phyloP scores from a whole-genome alignment of 2,329 filamentous ascomycete species.

The Colletotrichum orchidophilum region DNA sequence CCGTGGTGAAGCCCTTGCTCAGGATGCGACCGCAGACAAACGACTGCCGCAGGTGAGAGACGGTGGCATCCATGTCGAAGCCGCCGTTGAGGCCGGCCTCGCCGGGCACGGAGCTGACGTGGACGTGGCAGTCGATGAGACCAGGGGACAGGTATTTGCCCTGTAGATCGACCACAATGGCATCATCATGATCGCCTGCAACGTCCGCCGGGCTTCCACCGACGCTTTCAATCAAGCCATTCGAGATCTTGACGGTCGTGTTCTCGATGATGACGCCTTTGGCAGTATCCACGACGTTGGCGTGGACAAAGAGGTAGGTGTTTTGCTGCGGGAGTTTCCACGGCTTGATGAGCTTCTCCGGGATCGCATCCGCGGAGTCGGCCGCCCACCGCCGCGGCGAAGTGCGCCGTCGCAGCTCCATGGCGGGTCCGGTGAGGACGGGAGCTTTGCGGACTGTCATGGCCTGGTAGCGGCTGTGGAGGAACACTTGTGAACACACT shows the following conservation, averaged over 20 bases:
- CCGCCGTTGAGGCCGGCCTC: conserved; percentile 38
- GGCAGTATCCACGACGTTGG: conserved; percentile 53
- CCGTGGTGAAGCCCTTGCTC: conserved; percentile 64
- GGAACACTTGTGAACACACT: no score
- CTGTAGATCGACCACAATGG: conserved; percentile 36
- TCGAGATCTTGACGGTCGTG: conserved; percentile 44
- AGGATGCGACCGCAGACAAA: conserved; percentile 61
- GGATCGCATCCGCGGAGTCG: conserved; percentile 9
- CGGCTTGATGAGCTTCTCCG: conserved; percentile 43
- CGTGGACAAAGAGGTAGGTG: conserved; percentile 51
- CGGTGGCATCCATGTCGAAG: conserved; percentile 43
- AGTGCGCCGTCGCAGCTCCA: neutral
- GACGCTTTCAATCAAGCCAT: conserved; percentile 46
- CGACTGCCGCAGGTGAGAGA: conserved; percentile 55
- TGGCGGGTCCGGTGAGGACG: neutral
- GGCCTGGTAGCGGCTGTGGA: neutral
- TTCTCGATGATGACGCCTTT: conserved; percentile 43
- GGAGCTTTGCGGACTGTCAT: conserved; percentile 26
- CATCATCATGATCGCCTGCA: neutral
- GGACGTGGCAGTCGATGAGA: conserved; percentile 46
- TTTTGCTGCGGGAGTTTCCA: conserved; percentile 46
- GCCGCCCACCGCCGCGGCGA: neutral
- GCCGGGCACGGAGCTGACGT: conserved; percentile 43
- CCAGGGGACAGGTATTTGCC: conserved; percentile 45
- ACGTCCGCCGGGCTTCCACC: neutral